These are phyloP conservation scores for Paracamarosporium sp. DNA, from an alignment of 2,329 filamentous ascomycete genomes.

Conservation along the genomic window DNA sequence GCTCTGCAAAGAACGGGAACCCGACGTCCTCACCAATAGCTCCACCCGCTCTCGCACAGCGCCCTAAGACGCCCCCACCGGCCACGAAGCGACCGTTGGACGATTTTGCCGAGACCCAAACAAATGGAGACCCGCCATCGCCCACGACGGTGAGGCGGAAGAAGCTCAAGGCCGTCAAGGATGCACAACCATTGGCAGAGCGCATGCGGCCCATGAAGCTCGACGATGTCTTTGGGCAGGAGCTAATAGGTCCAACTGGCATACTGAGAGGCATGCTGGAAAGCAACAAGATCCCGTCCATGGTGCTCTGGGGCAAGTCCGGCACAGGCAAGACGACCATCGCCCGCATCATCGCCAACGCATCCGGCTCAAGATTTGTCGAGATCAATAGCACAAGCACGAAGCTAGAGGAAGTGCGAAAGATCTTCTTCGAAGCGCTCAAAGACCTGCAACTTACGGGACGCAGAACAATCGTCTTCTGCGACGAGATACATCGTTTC, in stretches of 20 bases:
- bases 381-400: slow-evolving; percentile 94
- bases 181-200: slow-evolving; percentile 85
- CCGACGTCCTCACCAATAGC: slow-evolving; percentile 27
- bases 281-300: slow-evolving; percentile 83
- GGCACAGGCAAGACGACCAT: slow-evolving; percentile 92
- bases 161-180: slow-evolving; percentile 66
- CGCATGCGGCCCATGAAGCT: slow-evolving; percentile 87
- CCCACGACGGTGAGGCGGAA: slow-evolving; percentile 62
- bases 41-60: slow-evolving; percentile 15
- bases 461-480: slow-evolving; percentile 93
- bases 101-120: slow-evolving; percentile 20
- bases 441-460: slow-evolving; percentile 83
- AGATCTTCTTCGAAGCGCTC: slow-evolving; percentile 83
- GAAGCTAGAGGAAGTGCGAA: slow-evolving; percentile 90
- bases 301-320: slow-evolving; percentile 90
- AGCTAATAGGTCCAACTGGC: slow-evolving; percentile 84
- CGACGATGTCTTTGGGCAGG: slow-evolving; percentile 89
- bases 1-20: slow-evolving; percentile 26
- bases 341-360: slow-evolving; percentile 84
- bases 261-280: slow-evolving; percentile 87
- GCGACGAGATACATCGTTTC: slow-evolving; percentile 95
- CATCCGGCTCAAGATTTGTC: slow-evolving; percentile 84
- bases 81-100: slow-evolving; percentile 34
- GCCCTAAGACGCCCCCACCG: slow-evolving; percentile 34
- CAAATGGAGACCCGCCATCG: slow-evolving; percentile 31